Evolutionary conservation across 371 early-diverging fungal species (phyloP).

Genomic region (Mortierella sp.): DNA sequence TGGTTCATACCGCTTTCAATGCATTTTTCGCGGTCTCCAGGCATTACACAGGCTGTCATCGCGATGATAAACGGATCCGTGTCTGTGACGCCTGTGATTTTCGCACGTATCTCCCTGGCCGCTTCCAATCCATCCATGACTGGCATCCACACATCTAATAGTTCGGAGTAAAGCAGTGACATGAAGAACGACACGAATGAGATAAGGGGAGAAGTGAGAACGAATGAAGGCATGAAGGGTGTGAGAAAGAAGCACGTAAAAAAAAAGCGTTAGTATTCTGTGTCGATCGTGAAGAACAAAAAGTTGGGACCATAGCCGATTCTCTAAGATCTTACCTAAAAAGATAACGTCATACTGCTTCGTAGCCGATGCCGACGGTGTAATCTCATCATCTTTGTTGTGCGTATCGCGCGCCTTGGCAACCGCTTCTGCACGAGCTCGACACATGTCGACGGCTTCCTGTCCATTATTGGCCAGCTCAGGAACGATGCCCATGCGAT

Average conservation of each 20-base stretch:
- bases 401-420: not conserved
- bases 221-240: too few relatives aligned
- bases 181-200: too few relatives aligned
- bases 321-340: too few relatives aligned
- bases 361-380: too few relatives aligned
- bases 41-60: slow-evolving; percentile 53
- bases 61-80: slow-evolving; percentile 38
- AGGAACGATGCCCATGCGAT: slow-evolving; percentile 33
- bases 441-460: slow-evolving; percentile 50
- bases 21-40: slow-evolving; percentile 46
- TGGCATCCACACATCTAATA: slow-evolving; percentile 66
- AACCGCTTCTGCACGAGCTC: slow-evolving; percentile 21
- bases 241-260: too few relatives aligned
- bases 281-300: too few relatives aligned
- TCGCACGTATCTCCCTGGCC: slow-evolving; percentile 43
- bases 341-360: slow-evolving; percentile 53
- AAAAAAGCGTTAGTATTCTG: too few relatives aligned
- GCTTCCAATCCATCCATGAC: slow-evolving; percentile 58
- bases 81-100: slow-evolving; percentile 7
- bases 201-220: too few relatives aligned
- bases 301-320: too few relatives aligned
- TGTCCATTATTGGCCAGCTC: slow-evolving; percentile 55
- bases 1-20: slow-evolving; percentile 53
- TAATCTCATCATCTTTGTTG: too few relatives aligned
- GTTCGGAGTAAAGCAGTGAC: too few relatives aligned